Evolutionary conservation across 2,329 filamentous ascomycete genomes (phyloP).

Genomic region (Fusarium sp.): DNA sequence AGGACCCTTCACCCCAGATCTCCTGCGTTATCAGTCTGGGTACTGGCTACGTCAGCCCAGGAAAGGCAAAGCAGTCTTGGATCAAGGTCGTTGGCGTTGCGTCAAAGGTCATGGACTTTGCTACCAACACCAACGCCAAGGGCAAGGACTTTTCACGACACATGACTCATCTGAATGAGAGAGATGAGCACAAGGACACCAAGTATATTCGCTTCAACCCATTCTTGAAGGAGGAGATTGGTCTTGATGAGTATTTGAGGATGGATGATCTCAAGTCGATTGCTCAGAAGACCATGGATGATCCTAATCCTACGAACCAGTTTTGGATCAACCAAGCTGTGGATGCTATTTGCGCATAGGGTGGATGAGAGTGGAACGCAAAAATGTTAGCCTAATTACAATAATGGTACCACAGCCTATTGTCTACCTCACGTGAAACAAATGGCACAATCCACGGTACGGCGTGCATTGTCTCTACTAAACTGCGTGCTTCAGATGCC

Average conservation of each 20-base stretch:
- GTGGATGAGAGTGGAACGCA: rapidly evolving
- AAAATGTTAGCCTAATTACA: rapidly evolving
- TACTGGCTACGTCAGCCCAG: conserved; percentile 16
- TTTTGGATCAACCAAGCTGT: neutral
- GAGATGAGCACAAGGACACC: conserved; percentile 13
- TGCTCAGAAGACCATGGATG: neutral
- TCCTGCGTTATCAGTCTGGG: conserved; percentile 28
- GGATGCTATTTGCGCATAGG: neutral
- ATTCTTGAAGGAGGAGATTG: conserved; percentile 8
- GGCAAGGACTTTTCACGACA: conserved; percentile 31
- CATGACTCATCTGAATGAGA: neutral
- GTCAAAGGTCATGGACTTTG: conserved; percentile 28
- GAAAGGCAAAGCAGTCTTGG: conserved; percentile 1
- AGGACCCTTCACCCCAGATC: neutral
- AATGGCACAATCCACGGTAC: too few relatives aligned
- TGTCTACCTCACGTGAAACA: too few relatives aligned
- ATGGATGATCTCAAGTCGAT: neutral
- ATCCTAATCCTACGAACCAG: neutral
- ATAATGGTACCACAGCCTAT: too few relatives aligned
- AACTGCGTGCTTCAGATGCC: too few relatives aligned
- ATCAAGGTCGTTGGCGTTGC: conserved; percentile 19
- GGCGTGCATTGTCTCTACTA: too few relatives aligned
- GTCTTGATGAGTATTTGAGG: conserved; percentile 17
- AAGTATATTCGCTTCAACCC: conserved; percentile 21
- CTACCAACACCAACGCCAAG: conserved; percentile 33